Evolutionary conservation across 306 rosid species (phyloP).

Genomic region (Abrus pulchellus): DNA sequence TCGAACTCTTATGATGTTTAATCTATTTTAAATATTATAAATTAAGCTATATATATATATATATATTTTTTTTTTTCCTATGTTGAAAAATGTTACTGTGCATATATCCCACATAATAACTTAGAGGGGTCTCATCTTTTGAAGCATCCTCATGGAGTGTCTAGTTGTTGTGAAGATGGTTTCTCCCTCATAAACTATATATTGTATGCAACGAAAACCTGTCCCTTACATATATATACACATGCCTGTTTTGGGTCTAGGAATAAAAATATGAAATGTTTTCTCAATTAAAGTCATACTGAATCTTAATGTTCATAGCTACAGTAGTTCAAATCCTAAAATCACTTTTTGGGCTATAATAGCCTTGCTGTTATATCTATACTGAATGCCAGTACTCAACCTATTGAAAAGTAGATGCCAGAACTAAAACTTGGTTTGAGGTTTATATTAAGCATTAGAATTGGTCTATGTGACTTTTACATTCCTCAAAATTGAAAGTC

Average conservation of each 20-base stretch:
- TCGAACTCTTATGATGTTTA: slow-evolving; percentile 10
- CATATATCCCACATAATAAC: slow-evolving; percentile 23
- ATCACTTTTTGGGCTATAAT: not conserved
- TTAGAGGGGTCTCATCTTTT: slow-evolving; percentile 36
- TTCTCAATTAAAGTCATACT: slow-evolving; percentile 5
- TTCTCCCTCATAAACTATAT: slow-evolving; percentile 11
- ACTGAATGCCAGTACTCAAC: slow-evolving; percentile 21
- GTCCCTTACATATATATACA: not conserved
- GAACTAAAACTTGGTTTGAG: not conserved
- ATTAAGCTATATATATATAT: slow-evolving; percentile 3
- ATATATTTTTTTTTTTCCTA: too few relatives aligned
- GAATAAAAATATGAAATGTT: slow-evolving; percentile 20
- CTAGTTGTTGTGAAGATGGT: slow-evolving; percentile 11
- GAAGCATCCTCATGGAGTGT: slow-evolving; percentile 23
- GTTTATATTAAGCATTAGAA: not conserved
- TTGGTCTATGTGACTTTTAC: not conserved
- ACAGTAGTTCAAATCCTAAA: slow-evolving; percentile 22
- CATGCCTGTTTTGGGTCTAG: slow-evolving; percentile 22
- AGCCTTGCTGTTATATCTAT: slow-evolving; percentile 43
- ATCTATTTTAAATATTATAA: slow-evolving; percentile 25
- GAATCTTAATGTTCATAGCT: not conserved
- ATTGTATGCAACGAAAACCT: slow-evolving; percentile 9
- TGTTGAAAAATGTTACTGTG: slow-evolving; percentile 16
- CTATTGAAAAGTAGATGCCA: slow-evolving; percentile 26
- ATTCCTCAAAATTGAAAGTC: slow-evolving; percentile 24